phyloP scores from a whole-genome alignment of 805 yeast genomes.

The Saturnispora dispora region DNA sequence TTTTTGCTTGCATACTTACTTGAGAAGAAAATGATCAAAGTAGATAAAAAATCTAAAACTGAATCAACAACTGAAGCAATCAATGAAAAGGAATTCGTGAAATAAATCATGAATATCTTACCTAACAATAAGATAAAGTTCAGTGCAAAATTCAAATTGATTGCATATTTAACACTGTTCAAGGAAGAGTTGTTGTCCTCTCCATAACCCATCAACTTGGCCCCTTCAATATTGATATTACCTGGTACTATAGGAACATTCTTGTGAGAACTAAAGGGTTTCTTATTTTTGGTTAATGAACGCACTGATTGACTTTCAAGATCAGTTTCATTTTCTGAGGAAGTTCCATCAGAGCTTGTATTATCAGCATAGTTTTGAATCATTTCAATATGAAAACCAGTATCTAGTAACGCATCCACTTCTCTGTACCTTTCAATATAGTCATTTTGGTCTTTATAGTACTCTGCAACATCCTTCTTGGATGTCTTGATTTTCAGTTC shows the following conservation, averaged over 20 bases:
- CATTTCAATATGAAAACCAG: slow-evolving; percentile 61
- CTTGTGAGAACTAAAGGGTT: neutral
- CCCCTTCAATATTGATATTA: slow-evolving; percentile 48
- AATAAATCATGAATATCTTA: slow-evolving; percentile 48
- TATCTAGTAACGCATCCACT: slow-evolving; percentile 58
- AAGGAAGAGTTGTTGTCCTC: slow-evolving; percentile 29
- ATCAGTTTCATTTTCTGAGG: slow-evolving; percentile 12
- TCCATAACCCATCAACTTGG: slow-evolving; percentile 36
- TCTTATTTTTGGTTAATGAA: neutral
- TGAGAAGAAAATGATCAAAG: slow-evolving; percentile 59
- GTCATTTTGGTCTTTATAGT: slow-evolving; percentile 52
- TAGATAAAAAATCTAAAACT: slow-evolving; percentile 61
- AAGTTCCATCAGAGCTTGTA: slow-evolving; percentile 17
- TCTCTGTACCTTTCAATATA: slow-evolving; percentile 46
- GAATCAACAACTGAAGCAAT: slow-evolving; percentile 76
- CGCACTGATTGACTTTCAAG: slow-evolving; percentile 1
- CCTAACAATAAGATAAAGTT: slow-evolving; percentile 53
- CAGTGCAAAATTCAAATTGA: slow-evolving; percentile 51
- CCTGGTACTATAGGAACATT: slow-evolving; percentile 38
- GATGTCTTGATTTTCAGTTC: slow-evolving; percentile 21
- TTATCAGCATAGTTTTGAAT: slow-evolving; percentile 46
- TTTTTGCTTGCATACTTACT: slow-evolving; percentile 38
- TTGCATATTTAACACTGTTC: slow-evolving; percentile 41
- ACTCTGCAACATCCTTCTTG: slow-evolving; percentile 29
- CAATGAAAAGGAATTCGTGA: slow-evolving; percentile 65